Evolutionary conservation across 2,329 filamentous ascomycete genomes (phyloP), one percentile per base, ranked within the genome.

Genomic region (Colletotrichum gigasporum): DNA sequence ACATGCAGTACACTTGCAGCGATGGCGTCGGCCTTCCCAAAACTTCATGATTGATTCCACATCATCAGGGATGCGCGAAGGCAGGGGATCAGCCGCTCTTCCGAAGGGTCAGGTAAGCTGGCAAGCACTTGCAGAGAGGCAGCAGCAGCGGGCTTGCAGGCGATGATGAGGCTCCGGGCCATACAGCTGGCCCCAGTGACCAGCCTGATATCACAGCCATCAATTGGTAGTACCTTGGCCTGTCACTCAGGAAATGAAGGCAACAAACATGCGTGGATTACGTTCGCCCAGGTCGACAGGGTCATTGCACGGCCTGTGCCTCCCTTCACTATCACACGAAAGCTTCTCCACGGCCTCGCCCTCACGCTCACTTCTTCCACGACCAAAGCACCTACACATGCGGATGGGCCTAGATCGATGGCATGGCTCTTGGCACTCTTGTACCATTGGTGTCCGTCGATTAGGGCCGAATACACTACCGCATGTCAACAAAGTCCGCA

Each of bases 11-110:
- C 5, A 42, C 48, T 42, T 35, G 20, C 26, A 22, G 30, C 28
- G 51, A 58, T 65, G 62, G 44, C 48, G 48, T 47, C 44, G 20
- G 14, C 56, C 48, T 54, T 61, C 48, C 62, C 16, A 50, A 32
- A 62, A 16, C 22, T 35, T 24, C 22, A 24, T 18, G 9, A 24
- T 32, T 61, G 56, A 61, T 65, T 64, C 61, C 61, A 61, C 56
- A 61, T 54, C 48, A 42, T 20, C n/a, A 54, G 42, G 61, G 37
- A 42, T 34, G 41, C 54, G 18, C 26, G 28, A 51, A 16, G 41
- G 50, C 48, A 61, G 56, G 62, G 56, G 42, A 28, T 55, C 26
- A 50, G 57, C 50, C 28, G 47, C 48, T 30, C 41, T 50, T 37
- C 35, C 22, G 47, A 41, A 42, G 57, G 35, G 41, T 44, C 28